Conservation (phyloP, 306 rosid genomes). For the Arachis stenosperma region DNA sequence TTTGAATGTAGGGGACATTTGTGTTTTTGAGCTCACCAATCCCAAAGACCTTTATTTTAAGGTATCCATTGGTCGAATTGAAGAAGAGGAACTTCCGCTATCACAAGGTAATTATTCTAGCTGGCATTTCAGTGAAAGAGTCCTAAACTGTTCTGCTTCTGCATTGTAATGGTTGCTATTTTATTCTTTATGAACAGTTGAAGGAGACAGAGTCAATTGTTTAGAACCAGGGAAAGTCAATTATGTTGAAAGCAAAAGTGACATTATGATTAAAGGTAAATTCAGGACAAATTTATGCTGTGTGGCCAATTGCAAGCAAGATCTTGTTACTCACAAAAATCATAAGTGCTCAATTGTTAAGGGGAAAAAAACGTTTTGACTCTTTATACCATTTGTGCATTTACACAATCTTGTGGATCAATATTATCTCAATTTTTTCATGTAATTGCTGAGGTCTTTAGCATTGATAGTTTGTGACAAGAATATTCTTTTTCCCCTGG, state of each 20-base stretch:
- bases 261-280: not conserved
- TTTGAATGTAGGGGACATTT: conserved; percentile 34
- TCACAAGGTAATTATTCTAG: conserved; percentile 9
- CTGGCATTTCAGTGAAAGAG: not conserved
- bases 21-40: conserved; percentile 22
- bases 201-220: not conserved
- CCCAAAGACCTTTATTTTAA: not conserved
- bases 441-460: no score
- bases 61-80: conserved; percentile 1
- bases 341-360: not conserved
- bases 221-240: not conserved
- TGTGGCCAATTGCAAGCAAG: not conserved
- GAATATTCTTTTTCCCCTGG: no score
- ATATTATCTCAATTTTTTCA: no score
- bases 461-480: no score
- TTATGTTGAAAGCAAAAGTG: not conserved
- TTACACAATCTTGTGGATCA: no score
- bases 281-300: not conserved
- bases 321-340: not conserved
- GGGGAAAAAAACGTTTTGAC: no score
- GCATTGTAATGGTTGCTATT: not conserved
- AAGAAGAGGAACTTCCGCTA: not conserved
- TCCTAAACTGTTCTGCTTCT: not conserved
- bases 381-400: no score
- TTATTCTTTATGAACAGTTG: not conserved